Percentiles rank a stretch among this genome's conserved stretches.
These are phyloP conservation scores for Shiraia bambusicola DNA, from an alignment of 2,329 filamentous ascomycete genomes.

Conservation along the genomic window DNA sequence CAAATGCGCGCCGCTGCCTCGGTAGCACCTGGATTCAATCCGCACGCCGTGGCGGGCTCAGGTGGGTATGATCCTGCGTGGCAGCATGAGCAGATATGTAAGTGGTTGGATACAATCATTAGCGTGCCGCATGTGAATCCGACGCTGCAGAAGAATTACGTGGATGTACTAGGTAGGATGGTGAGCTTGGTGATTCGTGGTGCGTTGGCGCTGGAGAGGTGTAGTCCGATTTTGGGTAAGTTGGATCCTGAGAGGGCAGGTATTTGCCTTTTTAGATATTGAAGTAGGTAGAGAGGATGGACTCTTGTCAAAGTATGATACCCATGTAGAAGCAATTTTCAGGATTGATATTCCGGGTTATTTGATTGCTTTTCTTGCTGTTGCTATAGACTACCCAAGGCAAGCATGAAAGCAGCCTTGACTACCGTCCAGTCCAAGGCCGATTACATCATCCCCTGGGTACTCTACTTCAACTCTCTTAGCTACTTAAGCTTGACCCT, in stretches of 20 bases:
- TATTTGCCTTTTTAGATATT: slow-evolving; percentile 44
- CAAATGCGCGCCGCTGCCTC: slow-evolving; percentile 28
- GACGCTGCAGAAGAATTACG: slow-evolving; percentile 28
- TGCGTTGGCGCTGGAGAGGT: slow-evolving; percentile 33
- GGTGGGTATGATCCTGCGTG: slow-evolving; percentile 24
- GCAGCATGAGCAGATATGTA: slow-evolving; percentile 41
- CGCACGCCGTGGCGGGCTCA: slow-evolving; percentile 4
- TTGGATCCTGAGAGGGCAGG: slow-evolving; percentile 42
- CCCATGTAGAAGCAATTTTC: too few species aligned
- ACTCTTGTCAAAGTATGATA: background rate
- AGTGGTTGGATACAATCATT: slow-evolving; percentile 37
- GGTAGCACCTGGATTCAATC: slow-evolving; percentile 3
- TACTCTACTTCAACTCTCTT: too few species aligned
- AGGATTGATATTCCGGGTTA: too few species aligned
- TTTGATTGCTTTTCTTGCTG: too few species aligned
- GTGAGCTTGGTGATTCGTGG: slow-evolving; percentile 44
- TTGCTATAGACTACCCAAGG: too few species aligned
- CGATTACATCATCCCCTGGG: too few species aligned
- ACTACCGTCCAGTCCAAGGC: too few species aligned
- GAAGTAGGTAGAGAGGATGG: background rate
- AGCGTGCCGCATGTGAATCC: slow-evolving; percentile 26
- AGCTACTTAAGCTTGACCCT: slow-evolving; percentile 38
- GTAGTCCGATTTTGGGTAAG: slow-evolving; percentile 30
- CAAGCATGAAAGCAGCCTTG: too few species aligned
- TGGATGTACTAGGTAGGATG: slow-evolving; percentile 34